Conservation (phyloP, 176 grass and related monocot genomes). For the Ampelocalamus luodianensis region DNA sequence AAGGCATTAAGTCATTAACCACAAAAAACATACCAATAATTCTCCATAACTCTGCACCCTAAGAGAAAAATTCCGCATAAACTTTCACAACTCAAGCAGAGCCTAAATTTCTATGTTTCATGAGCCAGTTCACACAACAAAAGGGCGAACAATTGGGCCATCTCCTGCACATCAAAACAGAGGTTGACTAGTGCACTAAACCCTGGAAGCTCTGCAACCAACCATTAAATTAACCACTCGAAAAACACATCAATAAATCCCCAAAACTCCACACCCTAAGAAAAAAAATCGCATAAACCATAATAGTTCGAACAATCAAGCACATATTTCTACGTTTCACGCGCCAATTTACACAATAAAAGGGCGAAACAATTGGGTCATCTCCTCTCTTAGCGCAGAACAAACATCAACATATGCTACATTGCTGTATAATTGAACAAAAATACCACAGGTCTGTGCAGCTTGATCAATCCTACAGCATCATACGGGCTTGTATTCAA, state of each 20-base stretch:
- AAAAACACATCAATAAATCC: not conserved
- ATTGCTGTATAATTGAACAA: slow-evolving; percentile 27
- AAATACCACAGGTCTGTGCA: not conserved
- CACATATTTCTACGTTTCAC: not conserved
- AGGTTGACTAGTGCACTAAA: slow-evolving; percentile 69
- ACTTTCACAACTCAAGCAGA: not conserved
- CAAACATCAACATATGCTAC: not conserved
- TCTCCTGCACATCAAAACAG: not conserved
- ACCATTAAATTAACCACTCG: slow-evolving; percentile 5
- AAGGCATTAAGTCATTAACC: slow-evolving; percentile 18
- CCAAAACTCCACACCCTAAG: not conserved
- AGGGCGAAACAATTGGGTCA: not conserved
- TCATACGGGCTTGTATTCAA: not conserved
- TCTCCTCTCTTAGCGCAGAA: not conserved
- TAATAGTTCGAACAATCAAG: not conserved
- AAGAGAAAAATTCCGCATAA: not conserved
- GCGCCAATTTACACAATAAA: not conserved
- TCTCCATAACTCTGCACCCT: not conserved
- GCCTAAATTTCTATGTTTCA: not conserved
- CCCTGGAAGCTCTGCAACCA: slow-evolving; percentile 71
- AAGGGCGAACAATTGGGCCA: not conserved
- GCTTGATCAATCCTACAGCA: not conserved
- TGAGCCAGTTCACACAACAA: not conserved
- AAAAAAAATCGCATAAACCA: not conserved
- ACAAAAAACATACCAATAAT: slow-evolving; percentile 3